Base-by-base conservation (phyloP, 2,329 filamentous ascomycete genomes). In the Uncinocarpus reesii region DNA sequence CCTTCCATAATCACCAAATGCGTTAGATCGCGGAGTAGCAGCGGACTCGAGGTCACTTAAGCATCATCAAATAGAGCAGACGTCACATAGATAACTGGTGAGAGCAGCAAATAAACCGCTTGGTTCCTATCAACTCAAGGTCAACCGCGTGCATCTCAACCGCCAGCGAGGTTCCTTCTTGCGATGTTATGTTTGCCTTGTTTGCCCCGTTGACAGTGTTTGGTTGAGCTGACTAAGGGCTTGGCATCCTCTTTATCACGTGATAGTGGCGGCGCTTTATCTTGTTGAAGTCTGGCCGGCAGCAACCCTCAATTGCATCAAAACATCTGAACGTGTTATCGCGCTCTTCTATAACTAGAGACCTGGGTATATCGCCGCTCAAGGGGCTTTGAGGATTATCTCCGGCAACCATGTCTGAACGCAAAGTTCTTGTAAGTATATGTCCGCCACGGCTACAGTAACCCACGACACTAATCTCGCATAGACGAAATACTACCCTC, bases 1-100 rank as follows among this genome's bases (percentile, higher is more conserved):
- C 81, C 82, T 74, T 96, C 88, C 92, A 98, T 96, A 53, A 45
- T 36, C 35, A 20, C 35, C 11, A 18, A n/a, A 2, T 20, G 18
- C 32, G 11, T 31, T 42, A 16, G 20, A n/a, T 21, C 18, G 40
- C 24, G 36, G 15, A 42, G 23, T 20, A 18, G 18, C 35, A 21
- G 15, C 8, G 24, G 36, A 6, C 32, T 13, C 4, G 10, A 32
- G 29, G 29, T n/a, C 4, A 13, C 29, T 32, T 32, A 32, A 4
- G 11, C 15, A 32, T 4, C 4, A 13, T 5, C 15, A 4, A 13
- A 32, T n/a, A 13, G 5, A 5, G 10, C 4, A n/a, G n/a, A n/a
- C n/a, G n/a, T n/a, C n/a, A n/a, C n/a, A n/a, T n/a, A n/a, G n/a
- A n/a, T n/a, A n/a, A n/a, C n/a, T 29, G 26, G 26, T 29, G 26